Evolutionary conservation across 805 yeast species (phyloP), one percentile per base, ranked within the genome.

Genomic region (Sugiyamaella chiloensis): DNA sequence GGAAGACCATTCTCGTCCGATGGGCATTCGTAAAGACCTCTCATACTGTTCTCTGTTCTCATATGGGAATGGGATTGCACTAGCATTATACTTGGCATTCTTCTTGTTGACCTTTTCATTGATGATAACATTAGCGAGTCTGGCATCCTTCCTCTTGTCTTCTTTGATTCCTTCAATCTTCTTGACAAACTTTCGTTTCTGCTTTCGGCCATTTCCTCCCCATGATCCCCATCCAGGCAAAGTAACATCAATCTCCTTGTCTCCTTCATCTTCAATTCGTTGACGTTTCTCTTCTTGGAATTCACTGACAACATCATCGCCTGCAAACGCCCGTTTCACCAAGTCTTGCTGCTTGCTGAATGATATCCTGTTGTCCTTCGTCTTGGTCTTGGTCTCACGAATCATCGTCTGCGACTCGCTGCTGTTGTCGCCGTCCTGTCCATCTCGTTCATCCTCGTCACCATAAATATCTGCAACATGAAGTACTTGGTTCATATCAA

Each of bases 171-270:
- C 98, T 59, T 83, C 80, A 23, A 87, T 71, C 55, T 80, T 86
- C 58, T 85, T 80, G 29, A 83, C 73, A 47, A 85, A 73, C 63
- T 81, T 84, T 63, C 78, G 80, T 61, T 76, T 75, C 51, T 64
- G 70, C 60, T 67, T 53, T 63, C 68, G 62, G 17, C 75, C 74
- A 7, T 77, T 79, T 31, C 96, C 96, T 8, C 91, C 85, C 99
- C 99, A 93, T 37, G 85, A 86, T 41, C 98, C 98, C 97, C 98
- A 93, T 1, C 99, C 99, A 2, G 97, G 98, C 44, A 90, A 68
- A 0, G 96, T 84, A 41, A 85, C 69, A 62, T 90, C 96, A 50
- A 85, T 83, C 59, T 83, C 89, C 61, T 87, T 76, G 66, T 91
- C 97, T 49, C 81, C 97, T 65, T 91, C 97, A 40, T 85, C 89